These are phyloP conservation scores for Neurospora tetraspora DNA, from an alignment of 495 filamentous ascomycete species.

Conservation along the genomic window DNA sequence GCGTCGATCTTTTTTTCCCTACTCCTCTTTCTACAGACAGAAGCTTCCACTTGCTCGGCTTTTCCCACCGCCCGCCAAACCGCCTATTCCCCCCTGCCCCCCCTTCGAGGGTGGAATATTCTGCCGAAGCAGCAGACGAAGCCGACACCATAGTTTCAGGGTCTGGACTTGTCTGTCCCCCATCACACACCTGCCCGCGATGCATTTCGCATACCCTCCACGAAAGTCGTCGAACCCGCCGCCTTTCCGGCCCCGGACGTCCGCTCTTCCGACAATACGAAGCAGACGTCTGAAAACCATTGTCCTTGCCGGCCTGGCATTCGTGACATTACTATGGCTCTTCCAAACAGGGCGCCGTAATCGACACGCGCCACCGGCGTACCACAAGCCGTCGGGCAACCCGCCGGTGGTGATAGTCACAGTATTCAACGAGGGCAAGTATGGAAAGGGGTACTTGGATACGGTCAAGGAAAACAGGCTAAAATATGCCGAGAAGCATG, in stretches of 20 bases:
- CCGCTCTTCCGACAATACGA: conserved; percentile 51
- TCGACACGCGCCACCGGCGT: conserved; percentile 12
- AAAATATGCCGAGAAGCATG: conserved; percentile 81
- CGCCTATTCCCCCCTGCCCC: neutral
- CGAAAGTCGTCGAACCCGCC: conserved; percentile 68
- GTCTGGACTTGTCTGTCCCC: neutral
- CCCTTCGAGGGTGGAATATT: neutral
- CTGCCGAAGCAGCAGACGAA: neutral
- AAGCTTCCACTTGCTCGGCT: neutral
- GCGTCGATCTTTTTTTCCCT: neutral
- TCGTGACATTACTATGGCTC: conserved; percentile 54
- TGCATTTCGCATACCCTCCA: conserved; percentile 89
- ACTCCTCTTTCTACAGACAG: neutral
- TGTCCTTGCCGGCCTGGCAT: conserved; percentile 44
- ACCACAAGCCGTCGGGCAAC: conserved; percentile 44
- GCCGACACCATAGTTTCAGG: neutral
- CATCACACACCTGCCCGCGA: conserved; percentile 25
- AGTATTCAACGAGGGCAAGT: conserved; percentile 55
- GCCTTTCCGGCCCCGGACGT: conserved; percentile 46
- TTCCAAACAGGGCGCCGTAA: conserved; percentile 38
- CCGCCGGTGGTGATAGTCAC: conserved; percentile 83
- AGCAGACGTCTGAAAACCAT: conserved; percentile 56
- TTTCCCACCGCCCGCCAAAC: neutral
- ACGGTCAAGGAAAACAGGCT: conserved; percentile 72
- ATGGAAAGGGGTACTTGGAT: conserved; percentile 52